Conservation (phyloP, 2,329 filamentous ascomycete genomes). For the Pleomassaria siparia region DNA sequence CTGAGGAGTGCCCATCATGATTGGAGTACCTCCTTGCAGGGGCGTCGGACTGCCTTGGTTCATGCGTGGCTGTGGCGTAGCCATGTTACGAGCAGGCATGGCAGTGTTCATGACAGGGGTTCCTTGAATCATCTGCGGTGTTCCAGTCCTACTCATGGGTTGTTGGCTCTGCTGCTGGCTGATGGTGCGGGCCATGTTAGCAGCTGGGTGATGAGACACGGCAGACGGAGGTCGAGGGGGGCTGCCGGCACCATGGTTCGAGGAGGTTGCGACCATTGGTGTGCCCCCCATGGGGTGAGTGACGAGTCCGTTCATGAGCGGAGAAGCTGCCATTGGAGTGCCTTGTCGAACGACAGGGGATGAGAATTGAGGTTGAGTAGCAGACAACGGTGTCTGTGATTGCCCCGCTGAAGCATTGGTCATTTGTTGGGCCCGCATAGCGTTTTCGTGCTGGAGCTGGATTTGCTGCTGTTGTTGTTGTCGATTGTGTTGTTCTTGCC, state of each 20-base stretch:
- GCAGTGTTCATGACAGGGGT: conserved; percentile 42
- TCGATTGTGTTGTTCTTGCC: conserved; percentile 44
- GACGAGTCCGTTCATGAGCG: conserved; percentile 36
- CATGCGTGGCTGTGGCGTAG: conserved; percentile 43
- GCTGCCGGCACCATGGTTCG: conserved; percentile 41
- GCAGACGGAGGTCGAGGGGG: conserved; percentile 42
- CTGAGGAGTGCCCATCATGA: conserved; percentile 39
- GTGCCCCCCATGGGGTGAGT: conserved; percentile 47
- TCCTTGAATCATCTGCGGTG: conserved; percentile 42
- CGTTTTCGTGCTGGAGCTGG: conserved; percentile 40
- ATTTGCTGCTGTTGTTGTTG: conserved; percentile 50
- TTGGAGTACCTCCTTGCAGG: conserved; percentile 39
- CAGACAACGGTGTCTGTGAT: conserved; percentile 53
- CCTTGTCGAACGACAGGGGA: conserved; percentile 60
- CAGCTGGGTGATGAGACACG: conserved; percentile 36
- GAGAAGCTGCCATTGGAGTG: conserved; percentile 49
- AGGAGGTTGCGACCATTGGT: conserved; percentile 46
- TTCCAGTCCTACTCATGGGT: conserved; percentile 39
- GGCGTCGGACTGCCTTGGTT: conserved; percentile 40
- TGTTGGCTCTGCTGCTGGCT: conserved; percentile 43
- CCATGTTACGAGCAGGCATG: conserved; percentile 41
- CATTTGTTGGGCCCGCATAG: conserved; percentile 39
- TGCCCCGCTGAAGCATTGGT: conserved; percentile 19
- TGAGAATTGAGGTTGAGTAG: conserved; percentile 61
- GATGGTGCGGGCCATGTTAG: conserved; percentile 38